Percentiles rank a stretch among this genome's conserved stretches.
Evolutionary conservation across 257 asterid genomes (phyloP).

Genomic region (Solanum chiquidenum): DNA sequence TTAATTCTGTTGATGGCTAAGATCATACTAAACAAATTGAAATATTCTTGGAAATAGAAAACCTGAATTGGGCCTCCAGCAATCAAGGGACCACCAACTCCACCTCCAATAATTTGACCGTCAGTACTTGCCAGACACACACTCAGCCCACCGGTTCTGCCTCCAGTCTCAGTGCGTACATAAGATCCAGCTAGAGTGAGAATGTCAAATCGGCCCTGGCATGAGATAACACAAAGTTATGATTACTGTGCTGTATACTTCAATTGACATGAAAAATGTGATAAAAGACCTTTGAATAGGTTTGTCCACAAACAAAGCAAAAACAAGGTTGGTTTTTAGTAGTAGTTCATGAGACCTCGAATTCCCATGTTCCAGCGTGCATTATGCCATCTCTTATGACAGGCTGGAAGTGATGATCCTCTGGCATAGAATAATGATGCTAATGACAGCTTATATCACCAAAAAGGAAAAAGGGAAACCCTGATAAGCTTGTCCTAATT

Average conservation of each 20-base stretch:
- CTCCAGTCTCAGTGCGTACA: slow-evolving; percentile 42
- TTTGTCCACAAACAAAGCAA: not conserved
- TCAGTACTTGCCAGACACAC: slow-evolving; percentile 44
- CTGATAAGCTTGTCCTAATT: not conserved
- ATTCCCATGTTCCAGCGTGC: too few species aligned
- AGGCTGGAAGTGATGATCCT: not conserved
- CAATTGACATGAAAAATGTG: not conserved
- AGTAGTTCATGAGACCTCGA: too few species aligned
- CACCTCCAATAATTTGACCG: slow-evolving; percentile 65
- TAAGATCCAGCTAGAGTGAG: slow-evolving; percentile 52
- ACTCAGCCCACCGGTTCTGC: slow-evolving; percentile 46
- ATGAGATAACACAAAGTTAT: not conserved
- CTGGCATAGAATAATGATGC: not conserved
- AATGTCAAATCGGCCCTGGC: slow-evolving; percentile 53
- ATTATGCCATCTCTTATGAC: not conserved
- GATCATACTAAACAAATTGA: not conserved
- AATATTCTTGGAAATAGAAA: not conserved
- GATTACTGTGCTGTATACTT: not conserved
- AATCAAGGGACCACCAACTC: slow-evolving; percentile 54
- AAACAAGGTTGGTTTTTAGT: too few species aligned
- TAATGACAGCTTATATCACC: not conserved
- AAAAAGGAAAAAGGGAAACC: not conserved
- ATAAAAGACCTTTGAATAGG: not conserved
- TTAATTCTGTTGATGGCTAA: not conserved
- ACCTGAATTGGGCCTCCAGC: slow-evolving; percentile 67